Conservation (phyloP, 2,329 filamentous ascomycete genomes). For the Eutypella sp. region DNA sequence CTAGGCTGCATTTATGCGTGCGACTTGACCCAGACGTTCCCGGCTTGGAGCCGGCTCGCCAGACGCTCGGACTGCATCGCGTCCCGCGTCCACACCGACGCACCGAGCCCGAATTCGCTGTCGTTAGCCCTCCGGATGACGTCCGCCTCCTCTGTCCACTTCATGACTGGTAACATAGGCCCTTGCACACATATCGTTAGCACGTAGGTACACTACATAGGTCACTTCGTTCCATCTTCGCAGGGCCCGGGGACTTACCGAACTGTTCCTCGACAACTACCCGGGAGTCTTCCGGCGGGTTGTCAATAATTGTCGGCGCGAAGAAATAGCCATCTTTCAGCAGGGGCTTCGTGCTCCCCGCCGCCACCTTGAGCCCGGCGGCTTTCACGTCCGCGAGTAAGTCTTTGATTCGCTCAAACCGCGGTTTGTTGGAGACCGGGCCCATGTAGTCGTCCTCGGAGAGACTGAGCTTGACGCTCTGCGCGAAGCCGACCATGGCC, state of each 20-base stretch:
- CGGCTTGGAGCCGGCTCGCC: slow-evolving; percentile 42
- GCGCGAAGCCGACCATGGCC: slow-evolving; percentile 33
- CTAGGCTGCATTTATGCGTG: slow-evolving; percentile 34
- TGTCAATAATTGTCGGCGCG: slow-evolving; percentile 16
- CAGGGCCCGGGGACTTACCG: slow-evolving; percentile 9
- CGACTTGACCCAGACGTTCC: slow-evolving; percentile 48
- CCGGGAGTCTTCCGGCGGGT: slow-evolving; percentile 17
- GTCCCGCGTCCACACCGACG: slow-evolving; percentile 48
- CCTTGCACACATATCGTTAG: slow-evolving; percentile 5
- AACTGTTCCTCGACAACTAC: slow-evolving; percentile 19
- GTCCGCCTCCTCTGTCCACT: slow-evolving; percentile 38
- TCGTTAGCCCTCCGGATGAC: slow-evolving; percentile 42
- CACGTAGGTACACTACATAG: neutral
- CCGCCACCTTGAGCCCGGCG: slow-evolving; percentile 12
- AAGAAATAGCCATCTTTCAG: slow-evolving; percentile 10
- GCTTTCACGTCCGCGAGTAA: slow-evolving; percentile 19
- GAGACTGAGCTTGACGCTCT: slow-evolving; percentile 10
- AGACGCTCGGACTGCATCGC: slow-evolving; percentile 40
- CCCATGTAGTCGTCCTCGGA: slow-evolving; percentile 9
- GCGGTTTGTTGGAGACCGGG: slow-evolving; percentile 17
- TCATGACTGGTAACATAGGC: slow-evolving; percentile 39
- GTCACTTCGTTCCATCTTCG: neutral
- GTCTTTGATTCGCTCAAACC: slow-evolving; percentile 19
- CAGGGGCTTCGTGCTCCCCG: slow-evolving; percentile 3
- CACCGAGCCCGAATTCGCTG: slow-evolving; percentile 45